Conservation (phyloP, 2,329 filamentous ascomycete genomes). For the Parasarocladium wereldwijsianum region DNA sequence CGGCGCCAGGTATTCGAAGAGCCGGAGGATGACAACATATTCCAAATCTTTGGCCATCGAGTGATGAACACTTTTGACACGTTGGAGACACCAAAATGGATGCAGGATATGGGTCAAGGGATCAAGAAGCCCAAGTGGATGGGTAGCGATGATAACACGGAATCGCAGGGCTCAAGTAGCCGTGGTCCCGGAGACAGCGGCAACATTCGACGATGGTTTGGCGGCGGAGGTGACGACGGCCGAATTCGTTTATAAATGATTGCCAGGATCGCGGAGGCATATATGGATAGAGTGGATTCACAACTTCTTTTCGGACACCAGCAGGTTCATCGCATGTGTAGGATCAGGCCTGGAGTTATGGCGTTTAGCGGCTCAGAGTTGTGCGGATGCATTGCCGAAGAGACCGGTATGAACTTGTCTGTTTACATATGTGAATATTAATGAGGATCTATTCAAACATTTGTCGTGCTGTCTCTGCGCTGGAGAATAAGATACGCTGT, state of each 20-base stretch:
- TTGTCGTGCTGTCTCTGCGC: too few species aligned
- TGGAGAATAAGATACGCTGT: too few species aligned
- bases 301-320: too few species aligned
- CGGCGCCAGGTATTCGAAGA: constrained; percentile 24
- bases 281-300: too few species aligned
- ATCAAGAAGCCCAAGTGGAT: constrained; percentile 76
- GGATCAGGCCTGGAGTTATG: too few species aligned
- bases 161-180: constrained; percentile 16
- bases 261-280: too few species aligned
- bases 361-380: too few species aligned
- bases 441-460: too few species aligned
- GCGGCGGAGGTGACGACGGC: constrained; percentile 30
- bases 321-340: too few species aligned
- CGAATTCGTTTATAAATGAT: constrained; percentile 16
- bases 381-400: too few species aligned
- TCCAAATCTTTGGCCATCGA: constrained; percentile 68
- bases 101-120: constrained; percentile 52
- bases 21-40: constrained; percentile 65
- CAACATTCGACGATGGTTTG: constrained; percentile 45
- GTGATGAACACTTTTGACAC: constrained; percentile 88
- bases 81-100: constrained; percentile 68
- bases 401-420: too few species aligned
- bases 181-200: constrained; percentile 15
- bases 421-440: too few species aligned
- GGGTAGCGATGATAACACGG: constrained; percentile 31